Percentiles rank a stretch among this genome's conserved stretches.
phyloP scores from a whole-genome alignment of 2,329 filamentous ascomycete genomes.

The Microdochium nivale region DNA sequence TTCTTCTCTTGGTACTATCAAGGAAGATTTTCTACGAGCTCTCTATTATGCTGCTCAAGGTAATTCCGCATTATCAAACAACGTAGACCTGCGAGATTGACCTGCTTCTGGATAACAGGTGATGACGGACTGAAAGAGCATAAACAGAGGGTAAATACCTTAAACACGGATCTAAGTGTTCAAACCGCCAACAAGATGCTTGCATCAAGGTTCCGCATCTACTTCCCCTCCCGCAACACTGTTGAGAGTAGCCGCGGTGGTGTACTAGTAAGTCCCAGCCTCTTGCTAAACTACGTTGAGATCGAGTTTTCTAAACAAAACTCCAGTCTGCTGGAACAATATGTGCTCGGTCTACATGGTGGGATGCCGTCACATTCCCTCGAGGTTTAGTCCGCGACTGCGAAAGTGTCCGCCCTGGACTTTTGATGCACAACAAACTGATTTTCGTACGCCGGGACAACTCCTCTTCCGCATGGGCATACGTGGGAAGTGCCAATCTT shows the following conservation, averaged over 20 bases:
- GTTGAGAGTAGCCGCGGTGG: constrained; percentile 59
- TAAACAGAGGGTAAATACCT: constrained; percentile 24
- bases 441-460: constrained; percentile 35
- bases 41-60: constrained; percentile 49
- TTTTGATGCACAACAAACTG: constrained; percentile 87
- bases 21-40: constrained; percentile 52
- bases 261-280: constrained; percentile 34
- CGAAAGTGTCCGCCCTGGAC: constrained; percentile 56
- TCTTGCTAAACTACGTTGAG: constrained; percentile 5
- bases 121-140: constrained; percentile 38
- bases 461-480: constrained; percentile 56
- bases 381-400: constrained; percentile 65
- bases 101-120: constrained; percentile 12
- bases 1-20: constrained; percentile 75
- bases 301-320: too few relatives aligned
- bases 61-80: constrained; percentile 10
- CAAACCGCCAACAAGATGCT: constrained; percentile 13
- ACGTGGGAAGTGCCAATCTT: constrained; percentile 84
- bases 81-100: neutral
- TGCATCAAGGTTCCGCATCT: constrained; percentile 56
- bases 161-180: constrained; percentile 18
- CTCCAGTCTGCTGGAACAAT: constrained; percentile 76
- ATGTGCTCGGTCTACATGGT: constrained; percentile 68
- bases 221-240: constrained; percentile 71
- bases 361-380: constrained; percentile 62